Base-by-base conservation (phyloP, 306 rosid genomes). In the Vicia villosa region DNA sequence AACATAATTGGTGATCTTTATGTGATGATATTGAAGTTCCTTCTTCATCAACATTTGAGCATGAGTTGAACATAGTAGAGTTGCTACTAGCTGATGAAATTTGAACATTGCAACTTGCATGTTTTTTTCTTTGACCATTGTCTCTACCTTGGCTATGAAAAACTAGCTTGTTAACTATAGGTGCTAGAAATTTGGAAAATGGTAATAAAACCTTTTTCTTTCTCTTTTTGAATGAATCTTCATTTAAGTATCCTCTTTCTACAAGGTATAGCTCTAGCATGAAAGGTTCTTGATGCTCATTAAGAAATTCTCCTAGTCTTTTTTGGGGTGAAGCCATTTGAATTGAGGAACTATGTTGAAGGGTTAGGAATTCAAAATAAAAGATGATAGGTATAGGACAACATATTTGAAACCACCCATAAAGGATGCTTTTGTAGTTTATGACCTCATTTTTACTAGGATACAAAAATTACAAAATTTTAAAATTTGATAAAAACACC, bases 261-360 rank as follows among this genome's bases (percentile, higher is more conserved):
- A 61, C 15, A 63, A 93, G 89, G 81, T 81, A 85, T 49, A 50
- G 65, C 64, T 88, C 88, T 22, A 93, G 79, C 54, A 82, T 69
- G 69, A 93, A 93, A 61, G 98, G 97, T 13, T 86, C 97, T 81
- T 90, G 94, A 24, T 85, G 79, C 73, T 88, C 85, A 62, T 66
- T 84, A 8, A 88, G 90, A 69, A 88, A 85, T 65, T 88, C 89
- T 66, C 76, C 74, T 1, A 89, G 86, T 30, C 76, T 85, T 62
- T 83, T 93, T 26, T 20, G 78, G 22, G 83, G 81, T 71, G 87
- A 82, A 69, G 88, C 88, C 94, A 88, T 92, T 57, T 62, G 69
- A 52, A 86, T 57, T 58, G 72, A 51, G 63, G 73, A 11, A 68
- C 47, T 41, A 1, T 10, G 81, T 54, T 66, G 69, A 61, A 69